These are phyloP conservation scores for Haplosporangium gracile DNA, from an alignment of 192 early-diverging fungal species.

Conservation along the genomic window DNA sequence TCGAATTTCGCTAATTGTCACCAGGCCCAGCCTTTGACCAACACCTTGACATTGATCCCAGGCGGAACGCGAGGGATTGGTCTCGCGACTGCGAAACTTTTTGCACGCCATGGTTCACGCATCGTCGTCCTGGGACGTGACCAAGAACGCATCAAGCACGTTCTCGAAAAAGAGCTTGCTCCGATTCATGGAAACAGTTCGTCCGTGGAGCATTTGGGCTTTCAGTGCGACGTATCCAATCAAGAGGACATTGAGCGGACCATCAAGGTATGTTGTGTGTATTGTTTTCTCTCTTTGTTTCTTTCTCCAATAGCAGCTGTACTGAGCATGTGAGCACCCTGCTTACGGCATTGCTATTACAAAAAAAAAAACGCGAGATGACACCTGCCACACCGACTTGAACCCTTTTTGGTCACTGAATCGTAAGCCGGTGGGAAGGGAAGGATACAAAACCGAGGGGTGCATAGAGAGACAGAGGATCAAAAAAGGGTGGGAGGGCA, in stretches of 20 bases:
- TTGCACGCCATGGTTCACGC: constrained; percentile 68
- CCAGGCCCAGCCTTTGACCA: constrained; percentile 19
- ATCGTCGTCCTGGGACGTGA: constrained; percentile 71
- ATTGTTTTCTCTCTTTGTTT: neutral
- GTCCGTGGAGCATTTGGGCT: constrained; percentile 36
- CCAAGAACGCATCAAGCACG: constrained; percentile 43
- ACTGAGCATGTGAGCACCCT: neutral
- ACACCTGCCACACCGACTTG: neutral
- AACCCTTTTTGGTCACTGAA: neutral
- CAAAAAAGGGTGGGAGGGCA: neutral
- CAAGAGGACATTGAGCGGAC: constrained; percentile 49
- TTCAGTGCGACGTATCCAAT: constrained; percentile 62
- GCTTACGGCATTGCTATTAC: neutral
- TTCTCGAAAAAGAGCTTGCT: constrained; percentile 29
- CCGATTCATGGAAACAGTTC: constrained; percentile 34
- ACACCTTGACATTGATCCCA: constrained; percentile 62
- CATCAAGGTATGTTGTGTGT: constrained; percentile 51
- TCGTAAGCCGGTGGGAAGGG: neutral
- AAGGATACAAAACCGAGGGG: neutral
- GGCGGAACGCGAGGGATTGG: constrained; percentile 89
- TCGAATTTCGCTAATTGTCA: neutral
- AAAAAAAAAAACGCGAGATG: neutral
- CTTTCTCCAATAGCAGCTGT: neutral
- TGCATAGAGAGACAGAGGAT: neutral
- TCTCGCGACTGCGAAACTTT: constrained; percentile 70